Conservation (phyloP, 1,284 basidiomycete genomes). For the Melanopsichium pennsylvanicum region DNA sequence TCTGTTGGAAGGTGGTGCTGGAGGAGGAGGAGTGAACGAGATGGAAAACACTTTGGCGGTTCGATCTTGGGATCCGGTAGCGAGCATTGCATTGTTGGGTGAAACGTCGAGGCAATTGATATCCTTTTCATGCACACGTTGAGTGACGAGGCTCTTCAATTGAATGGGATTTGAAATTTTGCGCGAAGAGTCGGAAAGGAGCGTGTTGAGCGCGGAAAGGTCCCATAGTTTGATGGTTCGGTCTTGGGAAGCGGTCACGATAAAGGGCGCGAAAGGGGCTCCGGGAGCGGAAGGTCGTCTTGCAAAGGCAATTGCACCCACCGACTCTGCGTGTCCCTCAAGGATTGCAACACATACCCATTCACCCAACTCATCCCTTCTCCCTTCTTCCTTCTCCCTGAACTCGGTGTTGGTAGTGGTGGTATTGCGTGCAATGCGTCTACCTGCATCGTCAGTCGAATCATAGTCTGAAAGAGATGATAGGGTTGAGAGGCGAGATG, state of each 20-base stretch:
- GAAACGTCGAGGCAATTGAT: conserved; percentile 95
- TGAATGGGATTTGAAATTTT: conserved; percentile 44
- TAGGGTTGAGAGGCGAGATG: conserved; percentile 4
- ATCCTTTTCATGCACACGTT: conserved; percentile 96
- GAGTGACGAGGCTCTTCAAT: conserved; percentile 83
- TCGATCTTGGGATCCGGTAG: conserved; percentile 93
- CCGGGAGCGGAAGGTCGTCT: conserved; percentile 21
- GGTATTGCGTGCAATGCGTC: conserved; percentile 1
- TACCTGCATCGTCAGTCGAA: conserved; percentile 8
- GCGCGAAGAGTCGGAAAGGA: conserved; percentile 4
- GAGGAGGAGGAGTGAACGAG: conserved; percentile 69
- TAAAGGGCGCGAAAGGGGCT: conserved; percentile 51
- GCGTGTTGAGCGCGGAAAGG: conserved; percentile 50
- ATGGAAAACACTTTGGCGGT: conserved; percentile 90
- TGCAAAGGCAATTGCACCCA: conserved; percentile 83
- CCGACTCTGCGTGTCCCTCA: conserved; percentile 91
- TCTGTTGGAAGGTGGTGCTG: conserved; percentile 60
- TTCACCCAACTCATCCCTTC: conserved; percentile 65
- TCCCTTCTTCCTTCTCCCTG: neutral
- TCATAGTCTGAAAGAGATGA: neutral
- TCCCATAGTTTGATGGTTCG: conserved; percentile 99
- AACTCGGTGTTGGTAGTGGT: neutral
- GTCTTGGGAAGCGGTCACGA: conserved; percentile 93
- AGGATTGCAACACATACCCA: conserved; percentile 87
- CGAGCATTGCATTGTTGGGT: conserved; percentile 86